These are phyloP conservation scores for Fusarium penzigii DNA, from an alignment of 2,329 filamentous ascomycete genomes.

Conservation along the genomic window DNA sequence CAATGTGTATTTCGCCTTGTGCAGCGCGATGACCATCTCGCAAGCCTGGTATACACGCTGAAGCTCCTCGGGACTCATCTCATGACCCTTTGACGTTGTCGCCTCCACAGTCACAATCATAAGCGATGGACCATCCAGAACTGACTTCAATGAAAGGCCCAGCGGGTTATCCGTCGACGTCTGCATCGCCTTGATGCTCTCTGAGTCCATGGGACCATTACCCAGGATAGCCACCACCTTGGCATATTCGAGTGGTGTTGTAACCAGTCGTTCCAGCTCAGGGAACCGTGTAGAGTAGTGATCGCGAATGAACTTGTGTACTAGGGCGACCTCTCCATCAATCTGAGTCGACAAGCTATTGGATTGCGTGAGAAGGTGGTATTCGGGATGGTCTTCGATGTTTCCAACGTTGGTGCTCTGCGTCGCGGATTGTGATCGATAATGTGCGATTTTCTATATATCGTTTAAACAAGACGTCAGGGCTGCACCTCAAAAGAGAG, in stretches of 20 bases:
- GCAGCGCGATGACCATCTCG: conserved; percentile 83
- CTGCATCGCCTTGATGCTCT: conserved; percentile 78
- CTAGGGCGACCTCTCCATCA: conserved; percentile 85
- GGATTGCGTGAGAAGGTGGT: conserved; percentile 82
- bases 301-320: conserved; percentile 96
- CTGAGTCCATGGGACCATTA: conserved; percentile 82
- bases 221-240: conserved; percentile 92
- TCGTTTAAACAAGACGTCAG: conserved; percentile 60
- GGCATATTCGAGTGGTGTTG: conserved; percentile 90
- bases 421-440: conserved; percentile 67
- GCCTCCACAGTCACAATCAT: conserved; percentile 97
- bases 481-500: conserved; percentile 54
- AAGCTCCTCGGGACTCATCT: conserved; percentile 75
- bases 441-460: conserved; percentile 76
- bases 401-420: conserved; percentile 71
- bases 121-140: conserved; percentile 84
- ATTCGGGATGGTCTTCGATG: conserved; percentile 90
- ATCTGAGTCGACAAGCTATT: conserved; percentile 91
- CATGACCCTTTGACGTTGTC: conserved; percentile 80
- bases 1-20: conserved; percentile 81
- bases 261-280: conserved; percentile 85
- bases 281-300: conserved; percentile 94
- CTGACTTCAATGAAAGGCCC: conserved; percentile 71
- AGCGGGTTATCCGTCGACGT: conserved; percentile 77
- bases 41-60: conserved; percentile 75